Evolutionary conservation across 2,329 filamentous ascomycete species (phyloP), one percentile per base, ranked within the genome.

Genomic region (Ophiostoma novo-ulmi): DNA sequence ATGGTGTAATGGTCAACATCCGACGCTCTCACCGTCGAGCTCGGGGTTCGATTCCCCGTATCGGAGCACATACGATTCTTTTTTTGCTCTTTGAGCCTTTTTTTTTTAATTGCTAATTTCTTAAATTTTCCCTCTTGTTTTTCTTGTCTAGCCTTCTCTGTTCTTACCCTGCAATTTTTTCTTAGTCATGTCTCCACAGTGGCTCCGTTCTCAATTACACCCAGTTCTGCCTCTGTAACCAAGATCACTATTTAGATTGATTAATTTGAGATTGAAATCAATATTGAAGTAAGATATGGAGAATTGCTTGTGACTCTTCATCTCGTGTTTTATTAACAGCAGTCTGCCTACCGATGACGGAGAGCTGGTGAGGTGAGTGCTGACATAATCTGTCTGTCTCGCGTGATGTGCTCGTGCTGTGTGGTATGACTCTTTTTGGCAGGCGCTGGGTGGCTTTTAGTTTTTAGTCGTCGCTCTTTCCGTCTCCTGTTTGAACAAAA

Each of bases 1-100:
- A 65, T 65, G 63, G 63, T 65, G 63, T 65, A 65, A 65, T 65
- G 63, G 63, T 65, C 36, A 65, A 65, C 63, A 65, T 65, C 63
- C 63, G 63, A 65, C 63, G 63, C 63, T 65, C 63, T 65, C 63
- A 65, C 63, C 63, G 63, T 65, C 63, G 63, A 65, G 63, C 63
- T 65, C 63, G 63, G 63, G 63, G 63, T 65, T 65, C 63, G 63
- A 65, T 65, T 65, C 63, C 63, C 63, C 63, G 63, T 65, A 65
- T 65, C 63, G 63, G 63, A 65, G 63, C 63, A 65, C 20, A 65
- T 65, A 14, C 52, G 44, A 48, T 48, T 6, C n/a, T 48, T 6
- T 31, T 61, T 61, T 61, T 61, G 55, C 22, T n/a, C 5, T 14
- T 17, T 48, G 44, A 48, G 44, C 8, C 20, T 35, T 64, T 63